These are phyloP conservation scores for Adiantum capillusveneris DNA, from an alignment of 75 land plant species.

Conservation along the genomic window DNA sequence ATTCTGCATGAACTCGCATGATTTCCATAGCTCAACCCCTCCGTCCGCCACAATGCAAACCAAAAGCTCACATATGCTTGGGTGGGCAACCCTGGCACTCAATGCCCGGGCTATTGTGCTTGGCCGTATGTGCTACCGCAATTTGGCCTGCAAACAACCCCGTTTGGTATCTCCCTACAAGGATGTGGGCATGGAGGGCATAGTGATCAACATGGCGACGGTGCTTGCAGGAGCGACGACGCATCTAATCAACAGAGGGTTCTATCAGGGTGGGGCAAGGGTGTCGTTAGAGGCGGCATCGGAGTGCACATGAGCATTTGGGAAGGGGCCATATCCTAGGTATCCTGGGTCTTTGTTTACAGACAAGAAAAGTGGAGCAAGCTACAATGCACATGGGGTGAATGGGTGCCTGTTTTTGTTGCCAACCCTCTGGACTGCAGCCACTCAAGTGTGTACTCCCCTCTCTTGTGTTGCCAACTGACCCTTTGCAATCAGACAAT, in stretches of 20 bases:
- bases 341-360: constrained; percentile 20
- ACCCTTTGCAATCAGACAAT: too few species aligned
- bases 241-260: constrained; percentile 33
- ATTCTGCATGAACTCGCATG: too few species aligned
- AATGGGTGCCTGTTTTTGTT: constrained; percentile 32
- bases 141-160: constrained; percentile 13
- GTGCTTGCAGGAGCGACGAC: constrained; percentile 37
- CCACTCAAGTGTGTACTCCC: constrained; percentile 13
- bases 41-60: too few species aligned
- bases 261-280: constrained; percentile 20
- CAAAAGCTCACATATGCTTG: constrained; percentile 49
- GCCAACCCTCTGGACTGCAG: constrained; percentile 28
- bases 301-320: constrained; percentile 29
- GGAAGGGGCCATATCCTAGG: constrained; percentile 29
- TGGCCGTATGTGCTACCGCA: constrained; percentile 36
- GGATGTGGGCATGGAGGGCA: too few species aligned
- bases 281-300: constrained; percentile 36
- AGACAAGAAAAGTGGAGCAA: constrained; percentile 23
- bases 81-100: constrained; percentile 36
- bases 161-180: constrained; percentile 27
- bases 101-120: constrained; percentile 30
- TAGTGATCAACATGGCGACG: constrained; percentile 32
- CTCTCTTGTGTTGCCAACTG: constrained; percentile 7
- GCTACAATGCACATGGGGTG: constrained; percentile 32
- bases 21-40: too few species aligned